Percentiles rank a stretch among this genome's conserved stretches.
Evolutionary conservation across 2,329 filamentous ascomycete genomes (phyloP).

Genomic region (Aspergillus texensis): DNA sequence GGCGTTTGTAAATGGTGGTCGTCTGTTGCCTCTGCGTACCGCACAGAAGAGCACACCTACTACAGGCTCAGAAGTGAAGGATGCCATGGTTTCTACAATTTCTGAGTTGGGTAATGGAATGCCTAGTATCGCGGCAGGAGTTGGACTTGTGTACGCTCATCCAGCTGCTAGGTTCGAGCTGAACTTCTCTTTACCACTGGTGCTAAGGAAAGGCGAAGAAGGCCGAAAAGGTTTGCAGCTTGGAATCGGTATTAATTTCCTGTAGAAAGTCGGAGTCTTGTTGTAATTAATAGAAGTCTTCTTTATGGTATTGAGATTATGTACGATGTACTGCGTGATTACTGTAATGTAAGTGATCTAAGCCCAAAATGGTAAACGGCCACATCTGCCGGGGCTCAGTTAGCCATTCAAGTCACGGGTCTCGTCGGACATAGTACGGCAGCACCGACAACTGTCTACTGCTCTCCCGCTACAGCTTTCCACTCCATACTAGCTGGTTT

Average conservation of each 20-base stretch:
- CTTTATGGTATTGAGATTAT: not conserved
- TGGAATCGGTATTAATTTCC: slow-evolving; percentile 93
- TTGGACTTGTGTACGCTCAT: slow-evolving; percentile 93
- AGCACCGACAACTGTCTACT: not conserved
- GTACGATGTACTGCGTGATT: not conserved
- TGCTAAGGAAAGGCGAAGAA: slow-evolving; percentile 80
- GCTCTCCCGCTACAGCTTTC: not conserved
- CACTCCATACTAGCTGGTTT: not conserved
- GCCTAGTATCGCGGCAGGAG: slow-evolving; percentile 82
- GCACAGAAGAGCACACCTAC: slow-evolving; percentile 52
- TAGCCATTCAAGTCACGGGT: not conserved
- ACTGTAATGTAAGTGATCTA: not conserved
- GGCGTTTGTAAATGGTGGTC: slow-evolving; percentile 86
- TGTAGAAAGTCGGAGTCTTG: slow-evolving; percentile 59
- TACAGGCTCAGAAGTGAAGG: slow-evolving; percentile 49
- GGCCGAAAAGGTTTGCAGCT: slow-evolving; percentile 89
- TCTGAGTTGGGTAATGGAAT: slow-evolving; percentile 72
- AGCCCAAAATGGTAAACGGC: not conserved
- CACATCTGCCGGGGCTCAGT: not conserved
- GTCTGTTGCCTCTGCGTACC: slow-evolving; percentile 74
- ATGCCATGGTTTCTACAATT: slow-evolving; percentile 60
- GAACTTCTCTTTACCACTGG: slow-evolving; percentile 88
- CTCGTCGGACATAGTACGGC: not conserved
- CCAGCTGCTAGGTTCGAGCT: slow-evolving; percentile 91
- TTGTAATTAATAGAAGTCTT: slow-evolving; percentile 14